Conservation (phyloP, 768 basidiomycete genomes). For the Tulasnella sp. region DNA sequence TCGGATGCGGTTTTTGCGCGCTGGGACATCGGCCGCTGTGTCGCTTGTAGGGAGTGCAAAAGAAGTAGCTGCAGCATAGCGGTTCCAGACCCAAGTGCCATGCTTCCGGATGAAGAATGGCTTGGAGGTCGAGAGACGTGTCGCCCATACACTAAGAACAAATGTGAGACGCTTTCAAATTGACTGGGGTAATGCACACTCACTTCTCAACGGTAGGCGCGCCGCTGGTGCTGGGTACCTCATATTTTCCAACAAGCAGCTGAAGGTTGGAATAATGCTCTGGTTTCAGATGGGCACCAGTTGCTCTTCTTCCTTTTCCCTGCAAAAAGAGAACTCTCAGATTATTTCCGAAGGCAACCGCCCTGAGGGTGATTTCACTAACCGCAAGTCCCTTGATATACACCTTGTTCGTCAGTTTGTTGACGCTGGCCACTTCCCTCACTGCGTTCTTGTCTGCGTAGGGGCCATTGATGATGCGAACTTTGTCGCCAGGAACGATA, state of each 20-base stretch:
- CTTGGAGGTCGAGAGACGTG: conserved; percentile 58
- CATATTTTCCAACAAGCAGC: conserved; percentile 65
- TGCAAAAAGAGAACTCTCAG: conserved; percentile 28
- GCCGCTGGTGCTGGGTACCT: conserved; percentile 47
- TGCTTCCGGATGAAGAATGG: conserved; percentile 57
- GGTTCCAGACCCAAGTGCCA: conserved; percentile 66
- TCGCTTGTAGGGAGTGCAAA: conserved; percentile 40
- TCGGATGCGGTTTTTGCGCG: conserved; percentile 40
- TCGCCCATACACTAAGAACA: conserved; percentile 65
- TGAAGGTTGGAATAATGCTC: conserved; percentile 80
- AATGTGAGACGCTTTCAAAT: not conserved
- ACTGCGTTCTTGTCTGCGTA: conserved; percentile 39
- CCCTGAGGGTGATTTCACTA: conserved; percentile 39
- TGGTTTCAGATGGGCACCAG: conserved; percentile 44
- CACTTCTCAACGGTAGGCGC: conserved; percentile 32
- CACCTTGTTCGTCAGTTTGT: conserved; percentile 66
- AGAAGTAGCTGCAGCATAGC: conserved; percentile 62
- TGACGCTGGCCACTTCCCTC: conserved; percentile 60
- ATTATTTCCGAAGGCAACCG: not conserved
- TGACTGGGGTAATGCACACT: conserved; percentile 32
- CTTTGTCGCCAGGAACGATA: conserved; percentile 76
- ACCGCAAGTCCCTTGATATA: conserved; percentile 51
- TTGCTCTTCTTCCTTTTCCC: conserved; percentile 36
- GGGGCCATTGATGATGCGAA: conserved; percentile 62
- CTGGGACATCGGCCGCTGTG: conserved; percentile 46